phyloP scores from a whole-genome alignment of 306 rosid genomes.

The Cyclanthera cordifolia region DNA sequence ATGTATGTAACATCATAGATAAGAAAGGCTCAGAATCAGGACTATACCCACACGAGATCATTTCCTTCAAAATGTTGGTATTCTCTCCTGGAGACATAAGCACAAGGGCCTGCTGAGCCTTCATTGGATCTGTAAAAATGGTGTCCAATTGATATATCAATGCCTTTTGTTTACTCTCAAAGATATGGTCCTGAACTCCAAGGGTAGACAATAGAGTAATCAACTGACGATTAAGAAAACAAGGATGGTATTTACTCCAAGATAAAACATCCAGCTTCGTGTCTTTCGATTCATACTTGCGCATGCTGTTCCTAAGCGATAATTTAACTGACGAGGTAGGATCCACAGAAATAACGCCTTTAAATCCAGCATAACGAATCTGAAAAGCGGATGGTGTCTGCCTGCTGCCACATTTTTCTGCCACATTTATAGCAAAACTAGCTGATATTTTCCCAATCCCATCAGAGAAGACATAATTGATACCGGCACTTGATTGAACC shows the following conservation, averaged over 20 bases:
- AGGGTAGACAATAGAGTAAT: conserved; percentile 75
- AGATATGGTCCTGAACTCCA: conserved; percentile 41
- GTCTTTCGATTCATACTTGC: conserved; percentile 45
- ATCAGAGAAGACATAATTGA: conserved; percentile 56
- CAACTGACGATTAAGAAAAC: conserved; percentile 68
- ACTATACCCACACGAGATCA: conserved; percentile 59
- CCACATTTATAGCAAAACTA: conserved; percentile 53
- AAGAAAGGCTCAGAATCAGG: conserved; percentile 78
- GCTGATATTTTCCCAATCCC: conserved; percentile 84
- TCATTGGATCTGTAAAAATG: conserved; percentile 47
- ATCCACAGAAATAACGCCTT: conserved; percentile 86
- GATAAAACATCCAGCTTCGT: conserved; percentile 63
- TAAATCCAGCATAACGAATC: conserved; percentile 77
- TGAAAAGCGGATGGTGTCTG: conserved; percentile 67
- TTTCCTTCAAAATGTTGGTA: conserved; percentile 59
- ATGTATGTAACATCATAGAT: conserved; percentile 73
- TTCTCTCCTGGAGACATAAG: conserved; percentile 69
- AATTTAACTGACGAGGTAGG: conserved; percentile 49
- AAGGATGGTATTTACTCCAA: conserved; percentile 52
- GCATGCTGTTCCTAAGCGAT: conserved; percentile 71
- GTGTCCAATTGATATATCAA: conserved; percentile 47
- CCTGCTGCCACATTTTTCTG: conserved; percentile 42
- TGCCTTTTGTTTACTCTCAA: conserved; percentile 51
- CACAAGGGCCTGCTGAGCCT: conserved; percentile 58
- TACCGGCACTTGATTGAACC: neutral